phyloP scores from a whole-genome alignment of 2,329 filamentous ascomycete species.

The Fusarium concolor region DNA sequence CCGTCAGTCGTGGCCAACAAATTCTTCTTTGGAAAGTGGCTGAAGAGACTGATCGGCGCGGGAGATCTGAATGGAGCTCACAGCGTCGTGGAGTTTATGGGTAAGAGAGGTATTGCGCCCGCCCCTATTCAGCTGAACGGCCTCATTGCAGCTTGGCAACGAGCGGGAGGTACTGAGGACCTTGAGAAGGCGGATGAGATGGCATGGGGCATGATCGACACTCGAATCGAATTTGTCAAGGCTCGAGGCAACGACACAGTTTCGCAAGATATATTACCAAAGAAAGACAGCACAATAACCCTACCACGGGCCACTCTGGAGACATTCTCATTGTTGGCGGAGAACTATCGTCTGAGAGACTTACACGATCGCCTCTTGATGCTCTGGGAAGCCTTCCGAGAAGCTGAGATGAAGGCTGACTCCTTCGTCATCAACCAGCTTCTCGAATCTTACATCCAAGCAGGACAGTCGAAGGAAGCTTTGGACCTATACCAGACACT shows the following conservation, averaged over 20 bases:
- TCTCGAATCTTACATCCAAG: conserved; percentile 73
- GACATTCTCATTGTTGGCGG: conserved; percentile 80
- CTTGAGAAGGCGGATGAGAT: conserved; percentile 73
- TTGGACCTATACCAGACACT: conserved; percentile 67
- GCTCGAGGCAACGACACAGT: conserved; percentile 49
- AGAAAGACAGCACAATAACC: conserved; percentile 21
- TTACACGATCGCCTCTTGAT: conserved; percentile 68
- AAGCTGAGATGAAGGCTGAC: conserved; percentile 74
- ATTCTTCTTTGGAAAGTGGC: conserved; percentile 89
- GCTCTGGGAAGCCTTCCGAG: conserved; percentile 71
- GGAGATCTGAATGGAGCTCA: conserved; percentile 77
- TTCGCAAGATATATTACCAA: neutral
- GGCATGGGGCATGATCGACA: conserved; percentile 81
- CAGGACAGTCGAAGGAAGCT: conserved; percentile 66
- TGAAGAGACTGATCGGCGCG: conserved; percentile 82
- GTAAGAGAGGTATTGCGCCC: conserved; percentile 72
- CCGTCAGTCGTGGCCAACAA: conserved; percentile 71
- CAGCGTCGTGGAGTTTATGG: conserved; percentile 81
- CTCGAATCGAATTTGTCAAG: conserved; percentile 73
- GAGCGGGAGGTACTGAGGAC: conserved; percentile 66
- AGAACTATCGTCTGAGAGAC: conserved; percentile 74
- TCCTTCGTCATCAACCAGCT: conserved; percentile 85
- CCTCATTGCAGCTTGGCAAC: conserved; percentile 81
- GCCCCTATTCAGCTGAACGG: conserved; percentile 84
- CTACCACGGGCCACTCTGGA: conserved; percentile 75